Conservation (phyloP, 2,329 filamentous ascomycete genomes). For the Plectosphaerella sp. region DNA sequence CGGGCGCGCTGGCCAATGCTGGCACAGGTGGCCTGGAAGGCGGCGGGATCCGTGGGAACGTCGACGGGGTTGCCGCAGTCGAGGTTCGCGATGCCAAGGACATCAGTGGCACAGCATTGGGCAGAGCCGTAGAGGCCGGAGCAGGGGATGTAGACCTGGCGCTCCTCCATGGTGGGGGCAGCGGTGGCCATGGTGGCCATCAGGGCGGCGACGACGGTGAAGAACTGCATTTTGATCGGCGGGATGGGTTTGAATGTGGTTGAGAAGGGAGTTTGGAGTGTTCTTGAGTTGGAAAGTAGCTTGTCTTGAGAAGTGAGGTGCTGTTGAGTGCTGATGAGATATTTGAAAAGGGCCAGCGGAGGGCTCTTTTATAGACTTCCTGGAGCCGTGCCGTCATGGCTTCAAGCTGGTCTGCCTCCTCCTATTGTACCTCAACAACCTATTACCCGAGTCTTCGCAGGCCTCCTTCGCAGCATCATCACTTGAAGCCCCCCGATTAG, state of each 20-base stretch:
- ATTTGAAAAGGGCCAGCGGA: not conserved
- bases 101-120: slow-evolving; percentile 59
- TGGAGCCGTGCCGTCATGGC: too few relatives aligned
- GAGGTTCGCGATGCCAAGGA: slow-evolving; percentile 52
- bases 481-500: too few relatives aligned
- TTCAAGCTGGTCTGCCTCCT: too few relatives aligned
- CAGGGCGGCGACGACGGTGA: slow-evolving; percentile 8
- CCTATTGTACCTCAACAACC: not conserved
- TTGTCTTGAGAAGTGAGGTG: not conserved
- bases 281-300: not conserved
- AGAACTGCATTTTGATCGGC: slow-evolving; percentile 10
- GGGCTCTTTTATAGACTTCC: slow-evolving; percentile 8
- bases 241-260: not conserved
- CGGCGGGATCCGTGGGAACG: slow-evolving; percentile 29
- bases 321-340: not conserved
- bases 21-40: slow-evolving; percentile 42
- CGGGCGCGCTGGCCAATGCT: slow-evolving; percentile 48
- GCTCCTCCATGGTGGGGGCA: slow-evolving; percentile 26
- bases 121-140: slow-evolving; percentile 35
- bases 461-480: too few relatives aligned
- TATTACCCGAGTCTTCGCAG: too few relatives aligned
- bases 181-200: slow-evolving; percentile 20
- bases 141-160: slow-evolving; percentile 34
- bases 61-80: slow-evolving; percentile 45
- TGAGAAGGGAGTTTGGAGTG: not conserved